Percentiles rank a stretch among this genome's conserved stretches.
phyloP scores from a whole-genome alignment of 306 rosid species.

The Lupinus albus region DNA sequence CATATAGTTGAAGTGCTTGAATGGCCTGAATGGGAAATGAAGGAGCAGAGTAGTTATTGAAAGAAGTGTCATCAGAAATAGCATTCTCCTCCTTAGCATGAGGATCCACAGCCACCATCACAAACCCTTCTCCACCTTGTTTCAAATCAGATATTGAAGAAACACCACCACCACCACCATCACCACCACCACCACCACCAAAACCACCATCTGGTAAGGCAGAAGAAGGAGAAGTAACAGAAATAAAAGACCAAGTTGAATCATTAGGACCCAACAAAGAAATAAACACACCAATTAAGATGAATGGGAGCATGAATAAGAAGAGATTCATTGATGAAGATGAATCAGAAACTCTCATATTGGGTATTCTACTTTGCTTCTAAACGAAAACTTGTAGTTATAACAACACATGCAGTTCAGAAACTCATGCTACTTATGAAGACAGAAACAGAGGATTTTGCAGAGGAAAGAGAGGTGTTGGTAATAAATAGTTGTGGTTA shows the following conservation, averaged over 20 bases:
- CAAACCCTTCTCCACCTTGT: constrained; percentile 30
- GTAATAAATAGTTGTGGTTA: constrained; percentile 57
- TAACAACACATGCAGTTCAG: constrained; percentile 26
- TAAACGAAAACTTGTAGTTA: background rate
- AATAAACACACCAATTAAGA: constrained; percentile 58
- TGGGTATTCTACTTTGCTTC: background rate
- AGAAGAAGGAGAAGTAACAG: constrained; percentile 31
- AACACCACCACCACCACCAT: background rate
- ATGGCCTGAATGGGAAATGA: constrained; percentile 46
- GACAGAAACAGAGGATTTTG: background rate
- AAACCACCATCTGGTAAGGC: background rate
- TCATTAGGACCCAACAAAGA: constrained; percentile 57
- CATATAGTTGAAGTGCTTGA: constrained; percentile 40
- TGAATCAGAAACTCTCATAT: constrained; percentile 30
- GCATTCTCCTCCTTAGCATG: constrained; percentile 46
- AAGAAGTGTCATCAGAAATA: constrained; percentile 51
- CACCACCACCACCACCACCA: background rate
- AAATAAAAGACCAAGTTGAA: constrained; percentile 41
- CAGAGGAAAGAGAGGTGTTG: constrained; percentile 38
- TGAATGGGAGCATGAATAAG: constrained; percentile 56
- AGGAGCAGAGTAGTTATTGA: constrained; percentile 61
- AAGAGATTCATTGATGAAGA: constrained; percentile 48
- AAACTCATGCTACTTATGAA: constrained; percentile 19
- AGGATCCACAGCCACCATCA: constrained; percentile 43
- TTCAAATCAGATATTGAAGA: constrained; percentile 16